Base-by-base conservation (phyloP, 1,284 basidiomycete species). In the Leucoagaricus sp. region DNA sequence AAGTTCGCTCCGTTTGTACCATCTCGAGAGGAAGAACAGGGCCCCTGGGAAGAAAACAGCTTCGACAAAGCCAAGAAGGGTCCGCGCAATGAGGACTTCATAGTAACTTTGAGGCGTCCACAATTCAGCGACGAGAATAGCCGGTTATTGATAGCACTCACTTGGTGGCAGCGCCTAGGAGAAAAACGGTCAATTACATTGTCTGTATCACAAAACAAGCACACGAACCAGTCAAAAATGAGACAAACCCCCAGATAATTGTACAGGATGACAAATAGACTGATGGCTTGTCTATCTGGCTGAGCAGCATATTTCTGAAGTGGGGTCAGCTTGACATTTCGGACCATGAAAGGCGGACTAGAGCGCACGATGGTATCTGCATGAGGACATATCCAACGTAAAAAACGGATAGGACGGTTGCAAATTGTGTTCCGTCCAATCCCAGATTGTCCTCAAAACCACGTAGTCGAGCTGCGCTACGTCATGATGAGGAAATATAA, bases 341-440 rank as follows among this genome's bases (percentile, higher is more conserved):
- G n/a, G n/a, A n/a, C n/a, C n/a, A 12, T 26, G 36, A 36, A 34
- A 44, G 21, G 29, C 40, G 15, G 15, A 41, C 19, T 46, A n/a
- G 21, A 31, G 25, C 48, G 31, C 42, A 88, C 85, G 87, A 89
- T 15, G 87, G 89, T 49, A 89, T 81, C 68, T 93, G 91, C 85
- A 91, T 89, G 53, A 89, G 69, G 60, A 89, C 85, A 64, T 93
- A 93, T 21, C 89, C 90, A 44, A 91, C 81, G 64, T 90, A 93
- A 36, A 93, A 80, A 58, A 92, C 84, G 21, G 84, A 85, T 29
- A 94, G 70, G 23, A 91, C 70, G 0, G 87, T 89, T 9, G 85
- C 80, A 67, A 91, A 93, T 64, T 92, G 78, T 41, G 75, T 75
- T 19, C 83, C 86, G 51, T 80, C 74, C 36, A 92, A 74, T 25